These are phyloP conservation scores for Eucalyptus viminalis DNA, from an alignment of 345 rosid species.

Conservation along the genomic window DNA sequence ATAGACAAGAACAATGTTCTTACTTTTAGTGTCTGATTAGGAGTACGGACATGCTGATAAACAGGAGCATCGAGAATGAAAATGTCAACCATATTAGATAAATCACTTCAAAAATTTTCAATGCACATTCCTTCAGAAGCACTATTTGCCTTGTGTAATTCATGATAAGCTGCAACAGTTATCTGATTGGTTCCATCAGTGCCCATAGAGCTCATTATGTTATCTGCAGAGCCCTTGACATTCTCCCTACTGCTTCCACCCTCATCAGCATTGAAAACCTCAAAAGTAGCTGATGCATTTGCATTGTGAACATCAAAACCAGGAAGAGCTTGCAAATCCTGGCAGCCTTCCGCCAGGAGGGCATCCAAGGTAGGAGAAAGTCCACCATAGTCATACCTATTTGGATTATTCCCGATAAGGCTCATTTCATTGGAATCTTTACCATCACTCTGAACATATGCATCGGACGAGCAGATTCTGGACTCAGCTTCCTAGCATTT, in stretches of 20 bases:
- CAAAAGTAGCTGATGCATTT: neutral
- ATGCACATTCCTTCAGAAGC: neutral
- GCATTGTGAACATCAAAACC: constrained; percentile 1
- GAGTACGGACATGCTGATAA: neutral
- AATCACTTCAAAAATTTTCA: neutral
- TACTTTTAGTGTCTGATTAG: neutral
- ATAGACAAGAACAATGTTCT: neutral
- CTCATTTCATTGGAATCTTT: constrained; percentile 84
- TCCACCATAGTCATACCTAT: constrained; percentile 49
- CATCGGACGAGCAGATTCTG: constrained; percentile 7
- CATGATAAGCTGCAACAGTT: constrained; percentile 1
- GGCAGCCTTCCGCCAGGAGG: constrained; percentile 40
- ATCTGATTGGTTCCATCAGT: constrained; percentile 7
- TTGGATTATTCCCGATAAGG: constrained; percentile 51
- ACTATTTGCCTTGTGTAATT: constrained; percentile 8
- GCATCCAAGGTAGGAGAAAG: constrained; percentile 75
- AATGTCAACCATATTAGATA: neutral
- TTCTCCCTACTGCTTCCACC: neutral
- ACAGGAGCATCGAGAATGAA: neutral
- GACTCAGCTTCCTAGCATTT: constrained; percentile 27
- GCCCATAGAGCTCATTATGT: constrained; percentile 1
- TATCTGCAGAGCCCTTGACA: neutral
- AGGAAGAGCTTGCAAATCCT: constrained; percentile 8
- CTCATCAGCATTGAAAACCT: constrained; percentile 1
- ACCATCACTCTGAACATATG: constrained; percentile 34